These are phyloP conservation scores for Usnea hakonensis DNA, from an alignment of 495 filamentous ascomycete species.

Conservation along the genomic window DNA sequence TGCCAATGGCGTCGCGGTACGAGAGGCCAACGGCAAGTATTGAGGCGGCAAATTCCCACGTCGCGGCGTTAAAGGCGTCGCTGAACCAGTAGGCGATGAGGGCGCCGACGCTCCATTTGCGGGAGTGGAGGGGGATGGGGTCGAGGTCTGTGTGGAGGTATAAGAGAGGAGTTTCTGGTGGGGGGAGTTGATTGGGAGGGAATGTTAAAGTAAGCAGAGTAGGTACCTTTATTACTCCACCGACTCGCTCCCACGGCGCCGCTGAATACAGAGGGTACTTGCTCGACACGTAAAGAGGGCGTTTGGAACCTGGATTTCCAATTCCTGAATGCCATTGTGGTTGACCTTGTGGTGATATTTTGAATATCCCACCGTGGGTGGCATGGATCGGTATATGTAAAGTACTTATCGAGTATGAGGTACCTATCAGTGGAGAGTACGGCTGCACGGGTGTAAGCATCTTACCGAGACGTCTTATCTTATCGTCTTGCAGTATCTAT, in stretches of 20 bases:
- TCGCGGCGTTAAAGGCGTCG: constrained; percentile 53
- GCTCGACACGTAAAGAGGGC: constrained; percentile 11
- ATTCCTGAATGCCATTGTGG: neutral
- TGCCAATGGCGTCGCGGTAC: constrained; percentile 53
- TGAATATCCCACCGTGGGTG: no score
- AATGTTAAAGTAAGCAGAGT: neutral
- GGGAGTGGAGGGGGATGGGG: constrained; percentile 33
- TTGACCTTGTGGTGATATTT: no score
- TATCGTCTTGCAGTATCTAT: neutral
- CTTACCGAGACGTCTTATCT: neutral
- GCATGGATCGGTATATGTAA: no score
- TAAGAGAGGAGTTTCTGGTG: no score
- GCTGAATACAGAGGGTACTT: constrained; percentile 17
- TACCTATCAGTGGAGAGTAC: neutral
- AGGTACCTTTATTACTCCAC: constrained; percentile 20
- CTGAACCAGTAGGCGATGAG: constrained; percentile 57
- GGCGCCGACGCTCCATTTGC: constrained; percentile 39
- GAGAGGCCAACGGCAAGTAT: constrained; percentile 56
- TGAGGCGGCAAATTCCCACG: constrained; percentile 54
- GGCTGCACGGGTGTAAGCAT: neutral
- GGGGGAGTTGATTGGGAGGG: no score
- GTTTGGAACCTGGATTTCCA: neutral
- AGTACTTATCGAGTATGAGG: neutral
- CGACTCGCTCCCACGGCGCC: constrained; percentile 8
- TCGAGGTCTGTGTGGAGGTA: constrained; percentile 35